A percentile compares a stretch with the other conserved stretches of the same genome.
Conservation (phyloP, 495 filamentous ascomycete genomes). For the Podospora anserina region DNA sequence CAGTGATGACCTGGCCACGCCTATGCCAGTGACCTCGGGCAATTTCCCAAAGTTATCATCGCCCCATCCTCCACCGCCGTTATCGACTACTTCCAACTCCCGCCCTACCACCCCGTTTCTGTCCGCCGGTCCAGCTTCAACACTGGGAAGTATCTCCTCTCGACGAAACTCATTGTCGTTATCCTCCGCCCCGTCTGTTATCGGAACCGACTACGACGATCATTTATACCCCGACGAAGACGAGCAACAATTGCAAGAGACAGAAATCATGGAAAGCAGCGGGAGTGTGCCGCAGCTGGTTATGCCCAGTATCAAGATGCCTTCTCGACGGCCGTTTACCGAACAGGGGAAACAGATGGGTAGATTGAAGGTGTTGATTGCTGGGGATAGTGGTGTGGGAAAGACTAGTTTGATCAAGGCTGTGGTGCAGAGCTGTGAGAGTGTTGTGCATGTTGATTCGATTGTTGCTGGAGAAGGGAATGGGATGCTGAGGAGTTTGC, state of each 20-base stretch:
- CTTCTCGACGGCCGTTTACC: constrained; percentile 88
- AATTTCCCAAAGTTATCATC: background rate
- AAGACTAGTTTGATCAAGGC: constrained; percentile 92
- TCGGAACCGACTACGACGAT: constrained; percentile 13
- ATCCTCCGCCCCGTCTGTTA: constrained; percentile 42
- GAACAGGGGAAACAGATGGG: constrained; percentile 79
- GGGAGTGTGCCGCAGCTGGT: constrained; percentile 79
- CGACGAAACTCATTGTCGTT: constrained; percentile 53
- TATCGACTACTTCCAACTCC: constrained; percentile 6
- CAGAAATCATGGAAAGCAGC: constrained; percentile 41
- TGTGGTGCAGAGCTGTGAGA: constrained; percentile 89
- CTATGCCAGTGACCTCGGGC: background rate
- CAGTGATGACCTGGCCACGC: background rate
- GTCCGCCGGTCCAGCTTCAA: constrained; percentile 48
- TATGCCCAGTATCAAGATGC: constrained; percentile 97
- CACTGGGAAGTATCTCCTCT: constrained; percentile 49
- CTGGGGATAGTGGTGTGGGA: constrained; percentile 76
- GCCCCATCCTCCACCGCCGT: background rate
- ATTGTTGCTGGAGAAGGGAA: constrained; percentile 47
- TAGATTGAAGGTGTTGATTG: constrained; percentile 80
- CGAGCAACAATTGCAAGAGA: constrained; percentile 23
- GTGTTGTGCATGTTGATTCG: constrained; percentile 94
- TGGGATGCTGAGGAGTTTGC: constrained; percentile 22
- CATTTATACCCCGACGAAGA: constrained; percentile 40
- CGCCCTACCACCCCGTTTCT: constrained; percentile 56